Percentiles rank a stretch among this genome's conserved stretches.
Evolutionary conservation across 1,284 basidiomycete species (phyloP).

Genomic region (Fomitopsis pinicola): DNA sequence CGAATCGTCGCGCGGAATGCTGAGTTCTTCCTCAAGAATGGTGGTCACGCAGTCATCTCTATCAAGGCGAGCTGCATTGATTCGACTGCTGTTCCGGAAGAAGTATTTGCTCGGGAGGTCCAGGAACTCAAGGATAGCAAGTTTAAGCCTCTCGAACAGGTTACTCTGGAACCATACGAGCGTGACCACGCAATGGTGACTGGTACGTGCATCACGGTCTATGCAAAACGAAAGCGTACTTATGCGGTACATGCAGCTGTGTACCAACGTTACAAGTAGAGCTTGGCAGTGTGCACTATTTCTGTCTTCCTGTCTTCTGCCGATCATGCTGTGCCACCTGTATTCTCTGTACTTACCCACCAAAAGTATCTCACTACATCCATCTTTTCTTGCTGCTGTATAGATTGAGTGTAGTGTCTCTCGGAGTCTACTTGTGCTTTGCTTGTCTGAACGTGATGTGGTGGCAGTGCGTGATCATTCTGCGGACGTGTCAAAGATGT

Average conservation of each 20-base stretch:
- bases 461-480: slow-evolving; percentile 4
- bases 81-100: slow-evolving; percentile 87
- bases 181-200: slow-evolving; percentile 84
- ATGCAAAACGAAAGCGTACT: not conserved
- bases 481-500: slow-evolving; percentile 3
- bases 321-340: slow-evolving; percentile 16
- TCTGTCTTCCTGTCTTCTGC: slow-evolving; percentile 9
- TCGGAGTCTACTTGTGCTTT: not conserved
- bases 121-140: slow-evolving; percentile 77
- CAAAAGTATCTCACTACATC: slow-evolving; percentile 1
- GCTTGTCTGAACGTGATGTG: not conserved
- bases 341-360: slow-evolving; percentile 10
- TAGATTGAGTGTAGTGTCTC: not conserved
- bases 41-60: slow-evolving; percentile 91
- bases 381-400: not conserved
- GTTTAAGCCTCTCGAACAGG: slow-evolving; percentile 93
- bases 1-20: slow-evolving; percentile 94
- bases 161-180: slow-evolving; percentile 85
- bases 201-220: slow-evolving; percentile 32
- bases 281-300: slow-evolving; percentile 7
- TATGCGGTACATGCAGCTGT: slow-evolving; percentile 34
- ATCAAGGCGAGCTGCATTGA: slow-evolving; percentile 99
- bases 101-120: slow-evolving; percentile 89
- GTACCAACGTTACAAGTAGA: slow-evolving; percentile 45
- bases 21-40: slow-evolving; percentile 94